These are phyloP conservation scores for Pseudocercospora cruenta DNA, from an alignment of 2,329 filamentous ascomycete species.

Conservation along the genomic window DNA sequence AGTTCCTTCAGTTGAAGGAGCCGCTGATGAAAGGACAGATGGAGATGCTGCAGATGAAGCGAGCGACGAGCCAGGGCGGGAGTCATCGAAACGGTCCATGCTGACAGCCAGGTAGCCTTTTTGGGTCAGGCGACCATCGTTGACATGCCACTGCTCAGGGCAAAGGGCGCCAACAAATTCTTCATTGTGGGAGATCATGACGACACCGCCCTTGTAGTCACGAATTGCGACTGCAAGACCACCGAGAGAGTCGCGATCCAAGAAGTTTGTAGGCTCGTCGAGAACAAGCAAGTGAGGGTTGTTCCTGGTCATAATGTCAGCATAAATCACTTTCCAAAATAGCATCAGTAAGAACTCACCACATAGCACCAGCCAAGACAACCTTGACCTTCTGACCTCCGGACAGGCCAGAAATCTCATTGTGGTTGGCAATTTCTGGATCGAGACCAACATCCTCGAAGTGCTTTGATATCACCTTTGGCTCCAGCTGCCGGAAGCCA, in stretches of 20 bases:
- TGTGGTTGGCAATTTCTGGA: constrained; percentile 98
- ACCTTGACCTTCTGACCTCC: constrained; percentile 99
- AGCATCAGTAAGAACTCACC: constrained; percentile 18
- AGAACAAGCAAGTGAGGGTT: constrained; percentile 97
- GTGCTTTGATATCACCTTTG: constrained; percentile 93
- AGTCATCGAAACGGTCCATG: constrained; percentile 86
- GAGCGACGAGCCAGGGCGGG: constrained; percentile 68
- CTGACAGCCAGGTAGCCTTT: constrained; percentile 75
- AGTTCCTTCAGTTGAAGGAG: constrained; percentile 38
- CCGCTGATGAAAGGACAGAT: constrained; percentile 44
- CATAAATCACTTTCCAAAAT: neutral
- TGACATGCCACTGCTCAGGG: constrained; percentile 94
- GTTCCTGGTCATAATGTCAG: constrained; percentile 54
- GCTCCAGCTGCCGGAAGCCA: constrained; percentile 90
- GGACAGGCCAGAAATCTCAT: constrained; percentile 92
- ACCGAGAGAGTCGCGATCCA: constrained; percentile 95
- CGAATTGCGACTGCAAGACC: constrained; percentile 96
- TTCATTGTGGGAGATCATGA: constrained; percentile 99
- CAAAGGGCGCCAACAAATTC: constrained; percentile 96
- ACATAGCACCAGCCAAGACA: constrained; percentile 75
- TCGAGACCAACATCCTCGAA: constrained; percentile 96
- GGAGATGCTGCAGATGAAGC: constrained; percentile 68
- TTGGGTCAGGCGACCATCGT: constrained; percentile 82
- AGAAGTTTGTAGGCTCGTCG: constrained; percentile 98
- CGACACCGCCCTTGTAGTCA: constrained; percentile 96